Conservation (phyloP, 306 rosid genomes). For the Vigna reflexopilosa region DNA sequence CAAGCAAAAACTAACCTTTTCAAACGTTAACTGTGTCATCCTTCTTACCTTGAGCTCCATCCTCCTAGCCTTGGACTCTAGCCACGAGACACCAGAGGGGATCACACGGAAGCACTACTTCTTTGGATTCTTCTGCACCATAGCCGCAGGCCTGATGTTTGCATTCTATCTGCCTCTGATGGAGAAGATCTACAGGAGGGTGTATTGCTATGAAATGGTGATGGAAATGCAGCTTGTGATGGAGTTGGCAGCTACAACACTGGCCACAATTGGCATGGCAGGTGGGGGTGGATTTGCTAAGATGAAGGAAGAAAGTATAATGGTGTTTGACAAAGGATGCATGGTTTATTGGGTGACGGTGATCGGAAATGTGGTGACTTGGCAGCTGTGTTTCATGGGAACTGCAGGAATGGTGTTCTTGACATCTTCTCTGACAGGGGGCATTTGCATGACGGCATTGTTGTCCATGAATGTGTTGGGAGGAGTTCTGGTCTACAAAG, state of each 20-base stretch:
- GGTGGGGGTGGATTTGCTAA: conserved; percentile 50
- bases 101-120: conserved; percentile 50
- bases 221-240: conserved; percentile 60
- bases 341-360: conserved; percentile 56
- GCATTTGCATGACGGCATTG: conserved; percentile 77
- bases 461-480: conserved; percentile 73
- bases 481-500: conserved; percentile 67
- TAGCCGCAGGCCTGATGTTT: conserved; percentile 73
- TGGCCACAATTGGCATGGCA: conserved; percentile 57
- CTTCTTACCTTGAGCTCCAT: conserved; percentile 65
- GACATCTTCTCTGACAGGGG: conserved; percentile 75
- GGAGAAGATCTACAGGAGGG: conserved; percentile 67
- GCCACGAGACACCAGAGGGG: conserved; percentile 45
- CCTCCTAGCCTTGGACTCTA: conserved; percentile 61
- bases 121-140: conserved; percentile 65
- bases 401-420: conserved; percentile 81
- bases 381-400: conserved; percentile 79
- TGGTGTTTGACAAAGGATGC: conserved; percentile 57
- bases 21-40: conserved; percentile 70
- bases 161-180: conserved; percentile 70
- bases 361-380: conserved; percentile 60
- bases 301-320: conserved; percentile 45
- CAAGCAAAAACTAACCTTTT: conserved; percentile 61
- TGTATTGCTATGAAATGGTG: conserved; percentile 73
- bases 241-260: conserved; percentile 65